These are phyloP conservation scores for Talaromyces sp. DNA, from an alignment of 2,329 filamentous ascomycete genomes.

Conservation along the genomic window DNA sequence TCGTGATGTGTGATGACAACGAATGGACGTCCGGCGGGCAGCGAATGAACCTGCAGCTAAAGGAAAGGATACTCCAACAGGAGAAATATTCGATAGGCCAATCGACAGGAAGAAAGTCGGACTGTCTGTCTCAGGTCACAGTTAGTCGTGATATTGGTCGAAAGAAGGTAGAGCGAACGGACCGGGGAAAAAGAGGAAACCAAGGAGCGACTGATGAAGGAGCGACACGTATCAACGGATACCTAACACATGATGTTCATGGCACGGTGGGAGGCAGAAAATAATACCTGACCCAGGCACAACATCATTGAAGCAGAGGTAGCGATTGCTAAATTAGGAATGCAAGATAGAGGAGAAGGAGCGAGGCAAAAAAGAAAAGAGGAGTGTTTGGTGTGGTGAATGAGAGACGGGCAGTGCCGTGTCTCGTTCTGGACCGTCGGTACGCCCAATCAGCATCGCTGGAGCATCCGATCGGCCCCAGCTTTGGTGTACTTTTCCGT, in stretches of 20 bases:
- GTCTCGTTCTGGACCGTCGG: constrained; percentile 3
- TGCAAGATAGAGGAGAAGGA: constrained; percentile 1
- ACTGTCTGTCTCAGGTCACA: not conserved
- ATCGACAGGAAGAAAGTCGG: not conserved
- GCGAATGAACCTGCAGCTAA: constrained; percentile 7
- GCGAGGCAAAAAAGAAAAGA: constrained; percentile 1
- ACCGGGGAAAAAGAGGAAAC: not conserved
- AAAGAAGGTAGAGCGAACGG: not conserved
- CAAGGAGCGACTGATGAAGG: not conserved
- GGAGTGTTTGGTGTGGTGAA: not conserved
- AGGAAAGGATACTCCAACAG: constrained; percentile 8
- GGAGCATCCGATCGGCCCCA: not conserved
- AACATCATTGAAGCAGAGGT: not conserved
- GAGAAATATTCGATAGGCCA: not conserved
- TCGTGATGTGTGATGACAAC: constrained; percentile 5
- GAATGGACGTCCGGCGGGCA: constrained; percentile 10
- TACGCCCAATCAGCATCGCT: not conserved
- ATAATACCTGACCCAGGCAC: constrained; percentile 4
- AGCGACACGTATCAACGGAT: constrained; percentile 8
- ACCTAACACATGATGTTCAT: constrained; percentile 3
- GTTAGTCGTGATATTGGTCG: not conserved
- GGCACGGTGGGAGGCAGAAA: not conserved
- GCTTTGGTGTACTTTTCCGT: constrained; percentile 4
- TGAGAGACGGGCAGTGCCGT: not conserved
- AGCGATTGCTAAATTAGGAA: not conserved